Percentiles rank a stretch among this genome's conserved stretches.
These are phyloP conservation scores for Panaeolus papilionaceus DNA, from an alignment of 768 basidiomycete genomes.

Conservation along the genomic window DNA sequence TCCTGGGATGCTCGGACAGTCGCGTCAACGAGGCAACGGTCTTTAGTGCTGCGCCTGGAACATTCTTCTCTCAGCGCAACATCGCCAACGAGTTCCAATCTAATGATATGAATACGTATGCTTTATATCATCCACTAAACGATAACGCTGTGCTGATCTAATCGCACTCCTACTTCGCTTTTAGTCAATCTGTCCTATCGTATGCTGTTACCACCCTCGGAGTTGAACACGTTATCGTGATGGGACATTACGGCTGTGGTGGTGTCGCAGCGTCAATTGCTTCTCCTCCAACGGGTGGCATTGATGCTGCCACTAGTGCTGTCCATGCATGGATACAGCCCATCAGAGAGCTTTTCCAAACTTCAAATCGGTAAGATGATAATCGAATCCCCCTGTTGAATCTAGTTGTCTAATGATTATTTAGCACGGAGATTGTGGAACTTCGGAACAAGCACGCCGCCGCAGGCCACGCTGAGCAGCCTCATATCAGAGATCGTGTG, in stretches of 20 bases:
- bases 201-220: conserved; percentile 35
- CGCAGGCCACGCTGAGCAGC: conserved; percentile 23
- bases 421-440: conserved; percentile 35
- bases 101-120: conserved; percentile 42
- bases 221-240: conserved; percentile 37
- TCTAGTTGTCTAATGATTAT: not conserved
- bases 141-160: not conserved
- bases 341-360: conserved; percentile 43
- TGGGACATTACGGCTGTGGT: conserved; percentile 40
- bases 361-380: conserved; percentile 35
- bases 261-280: conserved; percentile 38
- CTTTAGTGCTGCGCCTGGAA: conserved; percentile 46
- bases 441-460: conserved; percentile 32
- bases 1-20: conserved; percentile 47
- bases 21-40: conserved; percentile 44
- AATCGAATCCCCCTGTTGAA: not conserved
- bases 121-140: not conserved
- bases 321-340: conserved; percentile 48
- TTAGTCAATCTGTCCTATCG: conserved; percentile 36
- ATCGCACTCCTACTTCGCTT: conserved; percentile 30
- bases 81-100: conserved; percentile 47
- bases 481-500: conserved; percentile 36
- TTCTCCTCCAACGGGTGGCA: conserved; percentile 13
- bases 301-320: conserved; percentile 33
- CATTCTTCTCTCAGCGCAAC: conserved; percentile 44